Base-by-base conservation (phyloP, 345 rosid species). In the Trapa bicornis region DNA sequence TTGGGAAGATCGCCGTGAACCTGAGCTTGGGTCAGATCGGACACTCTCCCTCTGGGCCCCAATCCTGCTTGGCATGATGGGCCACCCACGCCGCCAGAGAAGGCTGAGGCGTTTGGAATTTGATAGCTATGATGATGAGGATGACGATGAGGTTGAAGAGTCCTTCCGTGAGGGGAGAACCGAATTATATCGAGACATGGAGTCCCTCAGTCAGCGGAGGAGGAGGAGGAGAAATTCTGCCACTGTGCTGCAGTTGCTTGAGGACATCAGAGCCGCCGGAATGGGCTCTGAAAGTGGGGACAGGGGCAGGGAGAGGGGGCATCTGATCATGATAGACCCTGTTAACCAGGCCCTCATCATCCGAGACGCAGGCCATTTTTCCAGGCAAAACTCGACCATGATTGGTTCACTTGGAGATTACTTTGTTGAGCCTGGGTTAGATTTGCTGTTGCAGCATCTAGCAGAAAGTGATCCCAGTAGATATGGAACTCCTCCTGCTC, bases 21-120 rank as follows among this genome's bases (percentile, higher is more conserved):
- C 79, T 2, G 97, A 87, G 67, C 65, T 88, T 33, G 88, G 87
- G 68, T 85, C 97, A 2, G 97, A 93, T 33, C 84, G 79, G 72
- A 85, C 92, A 3, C 78, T 90, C 79, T 81, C 91, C 67, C 82
- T 88, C 42, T 93, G 94, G 97, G 91, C 85, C 3, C 94, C 98
- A 0, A 75, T 93, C 75, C 79, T 93, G 74, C 87, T 93, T 10
- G 96, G 95, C 1, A 84, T 93, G 96, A 84, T 87, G 84, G 89
- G 84, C 3, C 85, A 81, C 72, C 77, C 82, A 9, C 81, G 78
- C 11, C 85, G 85, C 14, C 79, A 77, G 43, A 76, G 89, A 68
- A 82, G 92, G 76, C 69, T 75, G 8, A 82, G 97, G 65, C 85
- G 82, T 69, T 52, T 76, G 37, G 87, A 69, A 16, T 81, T 80